Base-by-base conservation (phyloP, 495 filamentous ascomycete species). In the Aspergillus cavernicola region DNA sequence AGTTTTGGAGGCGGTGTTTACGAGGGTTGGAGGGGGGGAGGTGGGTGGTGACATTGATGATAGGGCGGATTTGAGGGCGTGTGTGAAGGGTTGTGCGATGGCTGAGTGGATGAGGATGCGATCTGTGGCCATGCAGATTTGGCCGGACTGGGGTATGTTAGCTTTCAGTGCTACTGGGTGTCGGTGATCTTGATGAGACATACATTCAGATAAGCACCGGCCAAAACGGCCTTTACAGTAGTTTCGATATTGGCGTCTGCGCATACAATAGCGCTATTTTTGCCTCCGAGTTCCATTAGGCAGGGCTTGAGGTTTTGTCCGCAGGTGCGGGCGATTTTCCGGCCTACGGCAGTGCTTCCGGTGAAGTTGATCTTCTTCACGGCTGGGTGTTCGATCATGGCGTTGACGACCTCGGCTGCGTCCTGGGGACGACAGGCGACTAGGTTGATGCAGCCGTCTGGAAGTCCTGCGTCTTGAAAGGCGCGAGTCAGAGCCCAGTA, bases 81-180 rank as follows among this genome's bases (percentile, higher is more conserved):
- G 52, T 11, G 62, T 55, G 61, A 95, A 96, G 13, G 77, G 64
- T 2, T 71, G 68, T 15, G 78, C 76, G 55, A 95, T 75, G 11
- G 78, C 78, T 28, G 79, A 78, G 66, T 93, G 86, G 11, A 95
- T 84, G 32, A 96, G 73, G 61, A 97, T 89, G 11, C 87, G 80
- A 66, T 96, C 91, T 0, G 90, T 95, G 2, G 83, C 76, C 90
- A 97, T 92, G 72, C 92, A 96, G 38, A 92, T 85, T 70, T 97
- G 92, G 7, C 92, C 91, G 33, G 80, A 73, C 68, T 82, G 60
- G 13, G 48, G 6, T 8, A 12, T 19, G 29, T 38, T 18, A 44
- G 41, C 18, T 11, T 28, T 18, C 2, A 18, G 4, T 4, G 16
- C 3, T 12, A 15, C 23, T n/a, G n/a, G 13, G 8, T 28, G 23